These are phyloP conservation scores for Eurotiales sp. DNA, from an alignment of 2,329 filamentous ascomycete species.

Conservation along the genomic window DNA sequence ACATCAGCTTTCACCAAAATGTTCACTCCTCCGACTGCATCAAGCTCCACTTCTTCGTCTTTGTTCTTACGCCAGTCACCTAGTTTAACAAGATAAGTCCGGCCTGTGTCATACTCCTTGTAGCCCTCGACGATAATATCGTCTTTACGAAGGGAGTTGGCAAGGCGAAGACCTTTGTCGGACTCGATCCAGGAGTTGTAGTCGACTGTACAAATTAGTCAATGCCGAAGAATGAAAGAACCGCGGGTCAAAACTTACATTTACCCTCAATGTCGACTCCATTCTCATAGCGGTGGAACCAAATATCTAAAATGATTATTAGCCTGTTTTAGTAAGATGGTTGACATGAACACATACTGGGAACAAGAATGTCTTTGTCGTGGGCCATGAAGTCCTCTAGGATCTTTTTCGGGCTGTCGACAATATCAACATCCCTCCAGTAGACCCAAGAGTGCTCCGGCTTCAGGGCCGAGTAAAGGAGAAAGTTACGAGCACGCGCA, in stretches of 20 bases:
- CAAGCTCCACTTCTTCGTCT: conserved; percentile 85
- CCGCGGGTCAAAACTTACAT: conserved; percentile 60
- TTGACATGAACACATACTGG: conserved; percentile 63
- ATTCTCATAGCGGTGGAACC: conserved; percentile 88
- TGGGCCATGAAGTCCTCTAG: conserved; percentile 94
- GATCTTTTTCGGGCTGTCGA: conserved; percentile 80
- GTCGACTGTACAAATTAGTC: conserved; percentile 60
- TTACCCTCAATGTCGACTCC: conserved; percentile 85
- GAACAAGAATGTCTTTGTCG: conserved; percentile 87
- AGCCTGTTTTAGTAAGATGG: conserved; percentile 7
- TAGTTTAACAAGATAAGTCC: conserved; percentile 84
- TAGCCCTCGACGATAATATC: conserved; percentile 90
- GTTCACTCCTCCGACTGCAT: conserved; percentile 95
- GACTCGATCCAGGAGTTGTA: conserved; percentile 99
- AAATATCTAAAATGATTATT: conserved; percentile 64
- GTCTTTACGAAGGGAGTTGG: conserved; percentile 71
- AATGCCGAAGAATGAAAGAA: neutral
- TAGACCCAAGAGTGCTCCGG: conserved; percentile 98
- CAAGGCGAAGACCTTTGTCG: conserved; percentile 72
- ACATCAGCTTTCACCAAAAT: conserved; percentile 98
- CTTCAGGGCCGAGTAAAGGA: conserved; percentile 78
- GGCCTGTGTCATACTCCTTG: conserved; percentile 85
- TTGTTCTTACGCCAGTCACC: conserved; percentile 91
- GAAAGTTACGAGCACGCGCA: conserved; percentile 86
- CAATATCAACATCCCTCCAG: conserved; percentile 96